A percentile compares a stretch with the other conserved stretches of the same genome.
Evolutionary conservation across 208 protist species (phyloP).

Genomic region (Acanthamoeba lenticulata): DNA sequence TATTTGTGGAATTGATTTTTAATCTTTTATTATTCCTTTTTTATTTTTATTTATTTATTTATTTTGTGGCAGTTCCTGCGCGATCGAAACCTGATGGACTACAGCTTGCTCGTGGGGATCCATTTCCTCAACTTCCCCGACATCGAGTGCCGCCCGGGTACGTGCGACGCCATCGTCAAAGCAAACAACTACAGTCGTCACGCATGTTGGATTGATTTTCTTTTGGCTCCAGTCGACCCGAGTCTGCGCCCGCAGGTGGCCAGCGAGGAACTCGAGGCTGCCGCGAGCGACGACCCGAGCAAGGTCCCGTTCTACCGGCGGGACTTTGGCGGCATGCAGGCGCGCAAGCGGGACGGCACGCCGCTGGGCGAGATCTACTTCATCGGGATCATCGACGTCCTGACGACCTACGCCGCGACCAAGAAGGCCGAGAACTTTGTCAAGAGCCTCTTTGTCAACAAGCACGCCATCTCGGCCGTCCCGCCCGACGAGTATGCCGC

Average conservation of each 20-base stretch:
- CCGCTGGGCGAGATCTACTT: slow-evolving; percentile 22
- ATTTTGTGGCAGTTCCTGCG: background rate
- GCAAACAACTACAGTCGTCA: no score
- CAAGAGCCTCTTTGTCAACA: slow-evolving; percentile 35
- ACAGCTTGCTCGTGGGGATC: slow-evolving; percentile 63
- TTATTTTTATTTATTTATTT: background rate
- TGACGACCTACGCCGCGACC: background rate
- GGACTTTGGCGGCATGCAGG: background rate
- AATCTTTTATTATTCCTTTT: background rate
- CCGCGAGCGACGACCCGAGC: no score
- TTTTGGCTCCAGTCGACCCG: background rate
- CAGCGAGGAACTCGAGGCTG: no score
- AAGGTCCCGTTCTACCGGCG: background rate
- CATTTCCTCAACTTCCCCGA: slow-evolving; percentile 47
- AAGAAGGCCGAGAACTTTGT: slow-evolving; percentile 44
- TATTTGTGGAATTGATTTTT: no score
- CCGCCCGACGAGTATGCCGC: background rate
- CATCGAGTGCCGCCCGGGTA: slow-evolving; percentile 1
- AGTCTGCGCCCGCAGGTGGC: background rate
- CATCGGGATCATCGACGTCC: slow-evolving; percentile 36
- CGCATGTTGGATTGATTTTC: no score
- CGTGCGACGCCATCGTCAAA: no score
- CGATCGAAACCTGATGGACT: slow-evolving; percentile 38
- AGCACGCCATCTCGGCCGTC: slow-evolving; percentile 24
- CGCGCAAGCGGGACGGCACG: background rate